Base-by-base conservation (phyloP, 2,329 filamentous ascomycete species). In the Cucurbitaria berberidis region DNA sequence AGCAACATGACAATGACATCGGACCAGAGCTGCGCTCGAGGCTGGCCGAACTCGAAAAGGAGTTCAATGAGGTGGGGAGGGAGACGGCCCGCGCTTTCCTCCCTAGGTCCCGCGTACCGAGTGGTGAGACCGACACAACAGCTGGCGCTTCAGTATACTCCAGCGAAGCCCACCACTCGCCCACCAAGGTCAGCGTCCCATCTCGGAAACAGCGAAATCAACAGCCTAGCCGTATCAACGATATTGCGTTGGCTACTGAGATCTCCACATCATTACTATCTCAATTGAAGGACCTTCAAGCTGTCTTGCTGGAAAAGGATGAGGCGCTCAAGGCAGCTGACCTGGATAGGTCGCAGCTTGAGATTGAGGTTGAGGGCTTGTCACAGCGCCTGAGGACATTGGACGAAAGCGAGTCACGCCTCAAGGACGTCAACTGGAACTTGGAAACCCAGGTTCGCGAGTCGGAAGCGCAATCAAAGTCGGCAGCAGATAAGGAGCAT, bases 341-440 rank as follows among this genome's bases (percentile, higher is more conserved):
- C 63, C 74, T 86, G 45, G 91, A 96, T 58, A 90, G 89, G 66
- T 88, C 89, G 5, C 85, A 86, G 55, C 81, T 98, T 30, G 93
- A 98, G 73, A 84, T 90, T 29, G 93, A 97, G 62, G 84, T 87
- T 0, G 89, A 96, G 72, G 86, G 84, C 3, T 85, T 96, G 59
- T 84, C 89, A 47, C 90, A 96, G 73, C 86, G 92, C 29, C 80
- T 98, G 60, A 89, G 90, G 69, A 84, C 85, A 6, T 81, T 97
- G 35, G 93, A 97, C 65, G 95, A 99, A 76, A 96, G 90, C 72
- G 95, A 99, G 74, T 89, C 96, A 68, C 88, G 91, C 46, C 96
- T 96, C 79, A 98, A 97, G 77, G 95, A 99, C 69, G 95, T 98
- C 75, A 99, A 98, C 73, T 99, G 95, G 95, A 93, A 90, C 59